These are phyloP conservation scores for Penicillium psychrosexuale DNA, from an alignment of 2,329 filamentous ascomycete genomes.

Conservation along the genomic window DNA sequence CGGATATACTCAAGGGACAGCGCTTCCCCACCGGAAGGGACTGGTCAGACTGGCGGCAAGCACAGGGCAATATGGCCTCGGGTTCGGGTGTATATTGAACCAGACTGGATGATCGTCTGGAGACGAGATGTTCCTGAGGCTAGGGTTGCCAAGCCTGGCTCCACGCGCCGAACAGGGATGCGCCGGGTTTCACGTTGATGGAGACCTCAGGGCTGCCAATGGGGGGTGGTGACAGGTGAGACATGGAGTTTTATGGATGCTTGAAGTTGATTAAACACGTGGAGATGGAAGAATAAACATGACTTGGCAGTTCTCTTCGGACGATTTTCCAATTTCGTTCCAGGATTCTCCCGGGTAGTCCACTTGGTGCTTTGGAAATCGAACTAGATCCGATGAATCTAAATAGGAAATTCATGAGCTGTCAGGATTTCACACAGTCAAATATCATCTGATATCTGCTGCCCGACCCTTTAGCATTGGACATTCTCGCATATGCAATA, in stretches of 20 bases:
- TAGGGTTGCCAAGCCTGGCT: slow-evolving; percentile 20
- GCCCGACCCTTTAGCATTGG: not conserved
- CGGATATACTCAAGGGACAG: slow-evolving; percentile 9
- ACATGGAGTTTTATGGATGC: slow-evolving; percentile 6
- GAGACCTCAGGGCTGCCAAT: not conserved
- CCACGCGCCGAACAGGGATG: slow-evolving; percentile 22
- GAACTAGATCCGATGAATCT: slow-evolving; percentile 1
- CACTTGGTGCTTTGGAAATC: not conserved
- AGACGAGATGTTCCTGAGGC: slow-evolving; percentile 16
- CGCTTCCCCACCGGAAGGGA: slow-evolving; percentile 8
- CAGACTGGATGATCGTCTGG: not conserved
- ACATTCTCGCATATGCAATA: not conserved
- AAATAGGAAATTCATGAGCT: not conserved
- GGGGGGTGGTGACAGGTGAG: not conserved
- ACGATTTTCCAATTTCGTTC: slow-evolving; percentile 4
- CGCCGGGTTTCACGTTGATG: slow-evolving; percentile 22
- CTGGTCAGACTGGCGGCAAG: slow-evolving; percentile 10
- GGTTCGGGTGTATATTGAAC: not conserved
- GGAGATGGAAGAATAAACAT: slow-evolving; percentile 1
- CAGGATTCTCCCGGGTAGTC: not conserved
- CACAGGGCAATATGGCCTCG: not conserved
- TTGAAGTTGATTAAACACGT: slow-evolving; percentile 2
- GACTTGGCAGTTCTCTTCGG: slow-evolving; percentile 1
- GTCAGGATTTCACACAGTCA: not conserved
- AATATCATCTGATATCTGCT: not conserved